Base-by-base conservation (phyloP, 352 stramenopile genomes). In the Phytophthora cryptogea region DNA sequence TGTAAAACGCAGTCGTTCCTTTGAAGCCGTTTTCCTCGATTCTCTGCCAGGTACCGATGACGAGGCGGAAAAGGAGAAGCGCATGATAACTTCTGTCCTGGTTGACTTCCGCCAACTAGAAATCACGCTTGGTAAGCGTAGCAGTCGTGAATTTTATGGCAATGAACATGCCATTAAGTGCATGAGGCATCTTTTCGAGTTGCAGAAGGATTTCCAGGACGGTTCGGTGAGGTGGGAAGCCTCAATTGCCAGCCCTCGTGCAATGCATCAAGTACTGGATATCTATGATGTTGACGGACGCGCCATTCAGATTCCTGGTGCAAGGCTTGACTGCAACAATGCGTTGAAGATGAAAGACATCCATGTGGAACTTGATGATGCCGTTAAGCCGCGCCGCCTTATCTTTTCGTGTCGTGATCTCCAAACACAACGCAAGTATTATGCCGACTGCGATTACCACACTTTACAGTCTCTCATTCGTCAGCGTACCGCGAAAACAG, bases 331-430 rank as follows among this genome's bases (percentile, higher is more conserved):
- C 20, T 8, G n/a, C 49, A 43, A 32, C 9, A 36, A 50, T 17
- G 10, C 14, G 6, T 56, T 85, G 1, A 62, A 50, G 3, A 66
- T 78, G 16, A 31, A 73, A 35, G 68, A 69, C 1, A 8, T 90
- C 8, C 72, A 74, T 4, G 55, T 87, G 10, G 68, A 86, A 35
- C 47, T 83, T 1, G 74, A 90, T 32, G 35, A 74, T 31, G 53
- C 78, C 20, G 42, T 65, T 11, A 59, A 68, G 7, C 74, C 81
- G 17, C 60, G 62, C 2, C 66, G 76, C 3, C 57, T 90, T 2
- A 63, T 82, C 37, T 88, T 88, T 43, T 88, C 77, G 2, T 86
- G 65, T 26, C 63, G 66, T 26, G 75, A 90, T 37, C 44, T 77
- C 1, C 69, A 88, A 23, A 72, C 76, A 5, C 76, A 69, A 9